These are phyloP conservation scores for Mucor velutinosus DNA, from an alignment of 371 early-diverging fungal species.

Conservation along the genomic window DNA sequence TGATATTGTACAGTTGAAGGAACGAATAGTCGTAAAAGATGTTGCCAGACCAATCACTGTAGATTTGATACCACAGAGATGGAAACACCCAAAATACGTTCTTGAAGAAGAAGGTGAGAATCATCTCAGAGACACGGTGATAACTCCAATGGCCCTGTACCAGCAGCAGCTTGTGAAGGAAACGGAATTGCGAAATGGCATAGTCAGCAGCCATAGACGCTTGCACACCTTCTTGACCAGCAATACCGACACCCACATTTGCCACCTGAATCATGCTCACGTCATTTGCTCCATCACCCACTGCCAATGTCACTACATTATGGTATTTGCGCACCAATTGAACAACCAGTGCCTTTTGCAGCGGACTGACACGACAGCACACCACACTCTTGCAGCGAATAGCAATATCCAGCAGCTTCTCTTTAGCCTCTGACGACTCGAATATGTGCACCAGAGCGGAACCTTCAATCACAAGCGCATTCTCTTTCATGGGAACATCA, in stretches of 20 bases:
- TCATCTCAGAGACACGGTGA: slow-evolving; percentile 85
- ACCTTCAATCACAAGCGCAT: slow-evolving; percentile 92
- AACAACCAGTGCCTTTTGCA: slow-evolving; percentile 97
- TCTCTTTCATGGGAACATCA: slow-evolving; percentile 15
- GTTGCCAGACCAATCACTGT: slow-evolving; percentile 80
- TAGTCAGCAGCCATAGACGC: slow-evolving; percentile 93
- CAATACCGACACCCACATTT: slow-evolving; percentile 91
- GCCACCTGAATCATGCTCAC: slow-evolving; percentile 95
- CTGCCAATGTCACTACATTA: slow-evolving; percentile 81
- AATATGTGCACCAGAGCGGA: slow-evolving; percentile 80
- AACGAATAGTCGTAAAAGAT: slow-evolving; percentile 88
- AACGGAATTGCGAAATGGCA: slow-evolving; percentile 88
- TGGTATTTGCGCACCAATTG: slow-evolving; percentile 82
- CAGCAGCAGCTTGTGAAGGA: slow-evolving; percentile 77
- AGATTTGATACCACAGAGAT: slow-evolving; percentile 84
- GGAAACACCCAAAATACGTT: slow-evolving; percentile 88
- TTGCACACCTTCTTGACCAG: slow-evolving; percentile 89
- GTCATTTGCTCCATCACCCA: slow-evolving; percentile 99
- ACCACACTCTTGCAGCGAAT: slow-evolving; percentile 87
- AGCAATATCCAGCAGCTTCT: slow-evolving; percentile 74
- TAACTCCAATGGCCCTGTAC: slow-evolving; percentile 93
- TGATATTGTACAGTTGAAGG: slow-evolving; percentile 79
- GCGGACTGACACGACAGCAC: slow-evolving; percentile 94
- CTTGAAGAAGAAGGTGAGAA: slow-evolving; percentile 92
- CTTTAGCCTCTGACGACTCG: slow-evolving; percentile 59